Conservation (phyloP, 2,329 filamentous ascomycete genomes). For the Talaromyces sp. region DNA sequence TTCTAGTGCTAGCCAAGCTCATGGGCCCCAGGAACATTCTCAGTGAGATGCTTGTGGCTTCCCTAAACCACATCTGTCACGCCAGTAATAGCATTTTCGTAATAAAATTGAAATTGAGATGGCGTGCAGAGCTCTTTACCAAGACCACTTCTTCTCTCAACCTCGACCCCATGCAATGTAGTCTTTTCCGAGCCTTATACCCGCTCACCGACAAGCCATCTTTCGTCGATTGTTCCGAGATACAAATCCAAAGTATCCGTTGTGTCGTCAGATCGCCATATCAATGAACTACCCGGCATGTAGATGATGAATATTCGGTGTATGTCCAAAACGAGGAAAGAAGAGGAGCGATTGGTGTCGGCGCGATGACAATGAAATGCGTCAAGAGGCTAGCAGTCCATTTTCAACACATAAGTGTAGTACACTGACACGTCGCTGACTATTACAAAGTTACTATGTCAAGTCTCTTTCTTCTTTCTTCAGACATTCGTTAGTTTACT, state of each 20-base stretch:
- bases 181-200: conserved; percentile 1
- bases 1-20: neutral
- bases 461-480: neutral
- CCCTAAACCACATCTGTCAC: neutral
- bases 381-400: conserved; percentile 4
- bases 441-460: neutral
- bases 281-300: conserved; percentile 1
- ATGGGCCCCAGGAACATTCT: neutral
- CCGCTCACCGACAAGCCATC: conserved; percentile 1
- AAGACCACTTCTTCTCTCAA: neutral
- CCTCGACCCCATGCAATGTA: neutral
- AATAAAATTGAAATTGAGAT: conserved; percentile 5
- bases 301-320: neutral
- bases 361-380: neutral
- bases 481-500: neutral
- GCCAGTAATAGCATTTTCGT: conserved; percentile 3
- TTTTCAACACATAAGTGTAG: conserved; percentile 3
- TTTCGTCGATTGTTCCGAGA: conserved; percentile 4
- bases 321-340: neutral
- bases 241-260: conserved; percentile 3
- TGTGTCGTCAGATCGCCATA: conserved; percentile 4
- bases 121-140: conserved; percentile 1
- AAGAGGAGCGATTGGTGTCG: neutral
- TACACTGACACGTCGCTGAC: conserved; percentile 5
- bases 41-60: neutral